These are phyloP conservation scores for Trichocladium antarcticum DNA, from an alignment of 495 filamentous ascomycete species.

Conservation along the genomic window DNA sequence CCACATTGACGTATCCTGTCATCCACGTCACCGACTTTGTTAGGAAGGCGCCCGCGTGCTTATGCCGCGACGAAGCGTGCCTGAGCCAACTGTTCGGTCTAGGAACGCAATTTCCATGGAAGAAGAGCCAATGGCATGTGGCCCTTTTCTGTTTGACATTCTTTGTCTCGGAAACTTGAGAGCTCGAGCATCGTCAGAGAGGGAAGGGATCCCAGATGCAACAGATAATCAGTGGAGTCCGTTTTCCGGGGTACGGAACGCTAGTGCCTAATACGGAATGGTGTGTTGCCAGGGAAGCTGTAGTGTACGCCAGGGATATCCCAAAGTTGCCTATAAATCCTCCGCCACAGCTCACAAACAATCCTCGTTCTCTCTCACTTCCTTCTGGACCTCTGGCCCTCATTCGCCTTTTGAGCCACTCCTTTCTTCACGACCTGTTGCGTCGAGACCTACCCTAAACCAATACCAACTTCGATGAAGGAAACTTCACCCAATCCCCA, in stretches of 20 bases:
- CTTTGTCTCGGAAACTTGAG: no score
- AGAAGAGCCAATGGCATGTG: no score
- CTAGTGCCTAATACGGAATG: not conserved
- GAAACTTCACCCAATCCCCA: slow-evolving; percentile 3
- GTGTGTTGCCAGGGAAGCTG: not conserved
- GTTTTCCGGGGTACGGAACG: not conserved
- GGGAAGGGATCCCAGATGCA: not conserved
- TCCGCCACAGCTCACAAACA: not conserved
- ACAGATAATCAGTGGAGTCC: not conserved
- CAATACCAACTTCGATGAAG: slow-evolving; percentile 14
- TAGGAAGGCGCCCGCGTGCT: no score
- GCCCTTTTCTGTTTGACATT: no score
- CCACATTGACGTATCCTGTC: no score
- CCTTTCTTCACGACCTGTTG: not conserved
- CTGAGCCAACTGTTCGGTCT: no score
- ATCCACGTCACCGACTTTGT: no score
- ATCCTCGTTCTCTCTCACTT: not conserved
- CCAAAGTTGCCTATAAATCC: not conserved
- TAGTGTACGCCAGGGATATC: not conserved
- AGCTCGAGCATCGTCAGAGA: not conserved
- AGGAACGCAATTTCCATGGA: no score
- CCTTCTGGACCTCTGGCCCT: no score
- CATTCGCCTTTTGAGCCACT: not conserved
- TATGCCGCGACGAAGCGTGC: no score
- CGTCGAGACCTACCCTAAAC: not conserved